Percentiles rank a stretch among this genome's conserved stretches.
These are phyloP conservation scores for Fusarium sp. DNA, from an alignment of 2,329 filamentous ascomycete species.

Conservation along the genomic window DNA sequence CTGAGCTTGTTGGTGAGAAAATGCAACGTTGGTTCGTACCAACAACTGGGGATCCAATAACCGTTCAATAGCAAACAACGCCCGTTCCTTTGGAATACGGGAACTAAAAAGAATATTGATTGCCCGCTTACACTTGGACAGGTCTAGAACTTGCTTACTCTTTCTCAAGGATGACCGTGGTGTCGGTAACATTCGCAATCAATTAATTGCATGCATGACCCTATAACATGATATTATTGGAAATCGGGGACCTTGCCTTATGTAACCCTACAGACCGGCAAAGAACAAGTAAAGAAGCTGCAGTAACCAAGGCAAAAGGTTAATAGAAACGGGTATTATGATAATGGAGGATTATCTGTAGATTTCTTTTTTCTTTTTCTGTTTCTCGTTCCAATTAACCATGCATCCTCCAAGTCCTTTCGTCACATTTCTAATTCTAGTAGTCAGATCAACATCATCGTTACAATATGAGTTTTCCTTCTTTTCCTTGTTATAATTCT, in stretches of 20 bases:
- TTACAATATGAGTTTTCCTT: background rate
- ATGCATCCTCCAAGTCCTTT: background rate
- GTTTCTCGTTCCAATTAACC: background rate
- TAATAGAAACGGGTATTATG: constrained; percentile 5
- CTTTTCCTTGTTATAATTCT: background rate
- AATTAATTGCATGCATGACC: constrained; percentile 8
- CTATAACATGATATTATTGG: constrained; percentile 10
- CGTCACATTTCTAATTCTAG: background rate
- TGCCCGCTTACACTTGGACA: background rate
- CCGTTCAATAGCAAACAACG: background rate
- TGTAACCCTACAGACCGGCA: constrained; percentile 16
- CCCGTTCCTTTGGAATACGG: constrained; percentile 1
- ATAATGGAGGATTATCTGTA: background rate
- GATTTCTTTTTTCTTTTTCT: background rate
- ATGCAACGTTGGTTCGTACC: constrained; percentile 23
- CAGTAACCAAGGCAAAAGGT: constrained; percentile 23
- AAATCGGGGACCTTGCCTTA: constrained; percentile 2
- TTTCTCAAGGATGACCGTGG: constrained; percentile 19
- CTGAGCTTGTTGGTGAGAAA: constrained; percentile 5
- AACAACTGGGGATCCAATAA: constrained; percentile 9
- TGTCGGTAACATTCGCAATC: constrained; percentile 10
- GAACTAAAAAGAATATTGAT: constrained; percentile 18
- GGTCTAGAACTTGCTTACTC: background rate
- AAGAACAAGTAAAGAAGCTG: background rate
- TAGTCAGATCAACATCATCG: background rate